Percentiles rank a stretch among this genome's conserved stretches.
phyloP scores from a whole-genome alignment of 2,329 filamentous ascomycete species.

The Alternaria metachromatica region DNA sequence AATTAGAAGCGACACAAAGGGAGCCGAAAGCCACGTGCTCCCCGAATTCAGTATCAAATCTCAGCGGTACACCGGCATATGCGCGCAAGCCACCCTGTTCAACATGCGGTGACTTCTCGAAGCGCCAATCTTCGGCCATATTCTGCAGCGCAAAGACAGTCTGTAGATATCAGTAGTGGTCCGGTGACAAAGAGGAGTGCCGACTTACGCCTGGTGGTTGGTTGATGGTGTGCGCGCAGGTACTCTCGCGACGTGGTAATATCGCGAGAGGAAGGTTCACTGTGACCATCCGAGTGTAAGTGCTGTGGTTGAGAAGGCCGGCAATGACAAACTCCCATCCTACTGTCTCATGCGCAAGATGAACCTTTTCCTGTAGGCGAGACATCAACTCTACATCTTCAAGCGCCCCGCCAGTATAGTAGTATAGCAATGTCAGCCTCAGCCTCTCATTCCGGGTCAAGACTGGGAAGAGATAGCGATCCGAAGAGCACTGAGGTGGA shows the following conservation, averaged over 20 bases:
- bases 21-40: constrained; percentile 52
- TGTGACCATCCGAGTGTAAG: constrained; percentile 54
- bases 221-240: constrained; percentile 55
- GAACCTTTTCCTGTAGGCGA: constrained; percentile 53
- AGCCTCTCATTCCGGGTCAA: constrained; percentile 48
- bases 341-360: constrained; percentile 50
- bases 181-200: too few relatives aligned
- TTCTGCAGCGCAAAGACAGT: constrained; percentile 52
- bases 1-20: constrained; percentile 53
- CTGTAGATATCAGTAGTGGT: constrained; percentile 14
- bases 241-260: constrained; percentile 55
- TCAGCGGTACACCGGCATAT: constrained; percentile 53
- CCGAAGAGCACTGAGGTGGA: constrained; percentile 13
- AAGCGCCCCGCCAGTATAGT: constrained; percentile 52
- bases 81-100: constrained; percentile 49
- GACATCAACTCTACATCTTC: constrained; percentile 52
- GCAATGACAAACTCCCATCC: constrained; percentile 58
- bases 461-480: constrained; percentile 45
- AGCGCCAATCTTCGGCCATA: constrained; percentile 56
- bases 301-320: constrained; percentile 53
- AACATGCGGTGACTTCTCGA: constrained; percentile 51
- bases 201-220: constrained; percentile 37
- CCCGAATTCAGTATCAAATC: constrained; percentile 50
- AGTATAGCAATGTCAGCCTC: constrained; percentile 52
- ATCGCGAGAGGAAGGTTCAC: constrained; percentile 52